These are phyloP conservation scores for Penicillium sumatraense DNA, from an alignment of 2,329 filamentous ascomycete genomes.

Conservation along the genomic window DNA sequence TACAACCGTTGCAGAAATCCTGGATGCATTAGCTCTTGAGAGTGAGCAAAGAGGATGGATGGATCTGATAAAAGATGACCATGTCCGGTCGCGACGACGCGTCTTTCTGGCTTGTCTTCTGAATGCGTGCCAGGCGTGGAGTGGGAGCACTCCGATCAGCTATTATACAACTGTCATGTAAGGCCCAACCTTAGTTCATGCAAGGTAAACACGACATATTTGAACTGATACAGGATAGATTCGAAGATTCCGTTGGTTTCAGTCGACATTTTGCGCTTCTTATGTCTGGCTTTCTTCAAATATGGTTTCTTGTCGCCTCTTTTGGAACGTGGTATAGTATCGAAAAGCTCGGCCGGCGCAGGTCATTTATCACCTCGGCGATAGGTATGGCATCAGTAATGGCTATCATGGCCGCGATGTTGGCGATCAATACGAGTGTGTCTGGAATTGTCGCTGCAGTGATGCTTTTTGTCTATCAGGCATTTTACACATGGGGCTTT, in stretches of 20 bases:
- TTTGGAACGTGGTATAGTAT: conserved; percentile 26
- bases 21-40: conserved; percentile 15
- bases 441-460: conserved; percentile 17
- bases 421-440: conserved; percentile 10
- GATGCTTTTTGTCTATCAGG: conserved; percentile 21
- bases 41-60: conserved; percentile 20
- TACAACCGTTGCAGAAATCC: conserved; percentile 15
- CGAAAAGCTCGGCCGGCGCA: conserved; percentile 12
- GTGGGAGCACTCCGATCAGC: conserved; percentile 33
- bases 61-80: conserved; percentile 20
- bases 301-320: conserved; percentile 32
- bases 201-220: too few relatives aligned
- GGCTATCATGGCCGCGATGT: conserved; percentile 14
- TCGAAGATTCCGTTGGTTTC: conserved; percentile 27
- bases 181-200: too few relatives aligned
- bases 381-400: conserved; percentile 17
- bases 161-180: conserved; percentile 34
- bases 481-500: conserved; percentile 22
- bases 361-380: conserved; percentile 10
- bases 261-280: conserved; percentile 25
- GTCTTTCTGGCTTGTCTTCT: conserved; percentile 19
- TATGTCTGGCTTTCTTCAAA: conserved; percentile 32
- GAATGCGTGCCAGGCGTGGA: conserved; percentile 26
- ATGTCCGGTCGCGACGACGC: conserved; percentile 13
- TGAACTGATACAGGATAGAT: conserved; percentile 7